Percentiles rank a stretch among this genome's conserved stretches.
Conservation (phyloP, 2,329 filamentous ascomycete species). For the Nemania diffusa region DNA sequence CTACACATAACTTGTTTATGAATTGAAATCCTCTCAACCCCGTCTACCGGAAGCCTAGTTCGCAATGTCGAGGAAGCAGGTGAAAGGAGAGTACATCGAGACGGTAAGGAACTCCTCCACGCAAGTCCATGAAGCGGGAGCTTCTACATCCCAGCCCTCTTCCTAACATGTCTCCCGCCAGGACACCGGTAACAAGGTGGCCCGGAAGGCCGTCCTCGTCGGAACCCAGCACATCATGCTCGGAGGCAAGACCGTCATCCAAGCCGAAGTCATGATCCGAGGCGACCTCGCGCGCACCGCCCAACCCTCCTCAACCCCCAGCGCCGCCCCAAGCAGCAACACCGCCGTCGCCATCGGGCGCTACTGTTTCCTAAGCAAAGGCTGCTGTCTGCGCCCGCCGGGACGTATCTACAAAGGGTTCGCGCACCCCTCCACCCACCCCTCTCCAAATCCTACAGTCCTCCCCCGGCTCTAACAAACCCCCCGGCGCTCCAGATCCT, state of each 20-base stretch:
- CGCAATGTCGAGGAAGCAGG: conserved; percentile 77
- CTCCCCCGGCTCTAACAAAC: too few relatives aligned
- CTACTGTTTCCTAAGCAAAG: conserved; percentile 87
- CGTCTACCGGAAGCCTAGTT: neutral
- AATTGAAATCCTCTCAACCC: neutral
- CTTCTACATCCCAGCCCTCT: conserved; percentile 1
- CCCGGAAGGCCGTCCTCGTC: conserved; percentile 88
- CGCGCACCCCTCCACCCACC: conserved; percentile 37
- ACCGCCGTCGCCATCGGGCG: conserved; percentile 87
- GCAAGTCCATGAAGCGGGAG: neutral
- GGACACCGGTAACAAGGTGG: conserved; percentile 99
- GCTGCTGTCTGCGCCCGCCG: conserved; percentile 83
- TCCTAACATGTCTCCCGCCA: conserved; percentile 51
- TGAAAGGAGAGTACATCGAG: conserved; percentile 95
- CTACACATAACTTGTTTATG: neutral
- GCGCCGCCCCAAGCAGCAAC: conserved; percentile 59
- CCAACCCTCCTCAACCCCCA: conserved; percentile 55
- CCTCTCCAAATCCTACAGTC: too few relatives aligned
- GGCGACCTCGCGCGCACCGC: conserved; percentile 80
- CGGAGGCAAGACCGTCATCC: conserved; percentile 94
- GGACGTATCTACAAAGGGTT: conserved; percentile 82
- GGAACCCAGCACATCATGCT: conserved; percentile 98
- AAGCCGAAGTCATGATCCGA: conserved; percentile 92
- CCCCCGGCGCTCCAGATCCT: conserved; percentile 60
- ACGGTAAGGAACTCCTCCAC: conserved; percentile 69